Conservation (phyloP, 2,329 filamentous ascomycete species). For the Epichloe gansuensis region DNA sequence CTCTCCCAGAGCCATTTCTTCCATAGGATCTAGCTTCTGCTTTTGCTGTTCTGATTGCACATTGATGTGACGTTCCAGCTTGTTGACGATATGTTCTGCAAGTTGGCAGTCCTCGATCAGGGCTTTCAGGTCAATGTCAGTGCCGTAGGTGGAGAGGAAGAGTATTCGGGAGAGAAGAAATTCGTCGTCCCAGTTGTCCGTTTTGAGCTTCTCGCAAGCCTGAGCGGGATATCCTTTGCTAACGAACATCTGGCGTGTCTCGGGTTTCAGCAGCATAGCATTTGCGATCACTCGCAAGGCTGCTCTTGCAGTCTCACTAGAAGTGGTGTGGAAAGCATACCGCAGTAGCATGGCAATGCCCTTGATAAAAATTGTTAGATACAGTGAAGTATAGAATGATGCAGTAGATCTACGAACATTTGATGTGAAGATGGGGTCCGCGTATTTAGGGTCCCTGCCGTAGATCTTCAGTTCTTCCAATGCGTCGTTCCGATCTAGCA, state of each 20-base stretch:
- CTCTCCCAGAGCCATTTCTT: conserved; percentile 70
- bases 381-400: neutral
- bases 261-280: conserved; percentile 43
- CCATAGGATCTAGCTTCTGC: conserved; percentile 42
- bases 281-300: conserved; percentile 75
- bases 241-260: conserved; percentile 32
- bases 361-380: conserved; percentile 29
- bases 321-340: conserved; percentile 60
- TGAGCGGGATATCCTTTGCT: conserved; percentile 42
- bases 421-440: conserved; percentile 75
- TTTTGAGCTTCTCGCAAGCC: conserved; percentile 59
- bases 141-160: conserved; percentile 36
- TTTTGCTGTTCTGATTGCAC: conserved; percentile 20
- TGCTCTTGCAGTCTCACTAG: conserved; percentile 54
- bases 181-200: conserved; percentile 68
- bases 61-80: conserved; percentile 58
- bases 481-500: conserved; percentile 47
- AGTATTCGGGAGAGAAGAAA: conserved; percentile 51
- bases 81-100: conserved; percentile 50
- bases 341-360: conserved; percentile 60
- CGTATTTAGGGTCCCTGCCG: conserved; percentile 55
- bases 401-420: conserved; percentile 36
- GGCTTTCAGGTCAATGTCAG: conserved; percentile 35
- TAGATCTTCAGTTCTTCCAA: conserved; percentile 56
- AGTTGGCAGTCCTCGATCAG: conserved; percentile 30